Evolutionary conservation across 441 rosid genomes (phyloP), one percentile per base, ranked within the genome.

Genomic region (Pelargonium myrrhifolium): DNA sequence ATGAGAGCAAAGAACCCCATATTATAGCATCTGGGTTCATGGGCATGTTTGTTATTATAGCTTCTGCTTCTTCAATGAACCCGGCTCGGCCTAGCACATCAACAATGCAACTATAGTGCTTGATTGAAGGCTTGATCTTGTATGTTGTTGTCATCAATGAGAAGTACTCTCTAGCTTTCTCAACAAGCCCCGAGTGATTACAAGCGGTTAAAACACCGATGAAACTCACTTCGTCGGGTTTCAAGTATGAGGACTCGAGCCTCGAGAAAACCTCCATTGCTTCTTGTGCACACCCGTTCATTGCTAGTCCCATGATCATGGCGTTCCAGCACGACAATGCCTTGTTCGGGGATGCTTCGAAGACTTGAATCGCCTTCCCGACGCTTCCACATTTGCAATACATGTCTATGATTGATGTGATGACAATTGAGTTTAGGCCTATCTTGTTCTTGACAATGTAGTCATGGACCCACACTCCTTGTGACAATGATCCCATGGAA

Each of bases 381-480:
- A 84, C 67, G 56, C 82, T 71, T 39, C 96, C 98, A 49, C 89
- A 86, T 77, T 83, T 87, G 72, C 91, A 85, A 60, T 83, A 88
- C 97, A 88, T 86, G 80, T 88, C 90, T 68, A 86, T 78, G 65
- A 90, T 77, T 55, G 96, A 89, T 0, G 93, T 90, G 53, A 76
- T 65, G 66, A 88, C 79, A 45, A 89, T 79, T n/a, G 77, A 17
- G 74, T 90, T 88, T 79, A 87, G 68, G 47, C 69, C 81, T 65
- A 86, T 75, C 31, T 74, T 67, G 9, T 82, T 80, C 75, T 68
- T 81, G 62, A 66, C 67, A 45, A 88, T 72, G 70, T 79, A 88
- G 17, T 79, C 77, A 81, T 88, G 96, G 71, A 86, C 49, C 97
- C 97, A 86, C 65, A 78, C 85, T 62, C 98, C 93, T 77, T 83